Evolutionary conservation across 345 rosid species (phyloP).

Genomic region (Pugionium cornutum): DNA sequence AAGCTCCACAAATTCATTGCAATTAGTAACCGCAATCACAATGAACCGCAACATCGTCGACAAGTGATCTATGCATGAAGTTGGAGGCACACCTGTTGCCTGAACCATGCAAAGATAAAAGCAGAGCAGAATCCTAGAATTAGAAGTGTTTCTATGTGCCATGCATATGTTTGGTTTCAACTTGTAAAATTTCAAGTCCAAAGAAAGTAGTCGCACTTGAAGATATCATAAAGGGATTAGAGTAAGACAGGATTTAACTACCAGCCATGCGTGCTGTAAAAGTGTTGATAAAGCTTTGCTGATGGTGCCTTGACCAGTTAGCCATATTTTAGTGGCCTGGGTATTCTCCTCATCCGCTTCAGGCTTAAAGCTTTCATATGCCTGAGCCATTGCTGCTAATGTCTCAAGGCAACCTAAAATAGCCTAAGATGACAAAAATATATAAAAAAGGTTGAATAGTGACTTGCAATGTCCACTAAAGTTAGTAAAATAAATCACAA

Average conservation of each 20-base stretch:
- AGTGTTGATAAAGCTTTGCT: conserved; percentile 66
- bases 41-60: conserved; percentile 62
- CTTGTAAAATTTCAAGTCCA: conserved; percentile 10
- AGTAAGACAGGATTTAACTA: conserved; percentile 34
- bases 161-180: conserved; percentile 23
- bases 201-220: conserved; percentile 6
- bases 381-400: conserved; percentile 64
- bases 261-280: conserved; percentile 78
- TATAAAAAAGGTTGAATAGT: conserved; percentile 6
- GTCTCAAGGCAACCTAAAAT: conserved; percentile 68
- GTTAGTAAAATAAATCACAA: neutral
- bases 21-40: conserved; percentile 57
- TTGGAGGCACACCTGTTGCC: conserved; percentile 49
- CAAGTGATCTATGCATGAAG: conserved; percentile 65
- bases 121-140: conserved; percentile 25
- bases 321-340: conserved; percentile 51
- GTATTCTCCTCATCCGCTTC: conserved; percentile 50
- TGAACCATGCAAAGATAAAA: conserved; percentile 41
- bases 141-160: conserved; percentile 22
- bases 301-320: conserved; percentile 57
- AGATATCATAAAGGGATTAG: conserved; percentile 17
- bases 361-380: conserved; percentile 61
- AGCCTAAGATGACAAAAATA: conserved; percentile 50
- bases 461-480: conserved; percentile 13
- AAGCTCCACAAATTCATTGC: conserved; percentile 49